Base-by-base conservation (phyloP, 2,329 filamentous ascomycete genomes). In the Colletotrichum euphorbiae region DNA sequence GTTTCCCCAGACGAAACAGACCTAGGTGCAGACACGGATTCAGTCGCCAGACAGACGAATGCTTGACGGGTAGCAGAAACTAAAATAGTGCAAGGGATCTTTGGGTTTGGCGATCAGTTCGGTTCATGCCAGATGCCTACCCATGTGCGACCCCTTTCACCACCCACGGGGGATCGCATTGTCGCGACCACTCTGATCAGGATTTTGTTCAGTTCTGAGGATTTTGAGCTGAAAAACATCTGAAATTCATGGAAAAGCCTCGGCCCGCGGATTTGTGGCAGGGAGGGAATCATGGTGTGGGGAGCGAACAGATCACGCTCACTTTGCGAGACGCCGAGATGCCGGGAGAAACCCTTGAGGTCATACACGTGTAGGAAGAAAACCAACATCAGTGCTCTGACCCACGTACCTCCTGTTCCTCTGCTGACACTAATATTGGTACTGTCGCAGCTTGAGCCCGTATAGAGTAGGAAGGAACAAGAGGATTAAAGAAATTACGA, bases 281-380 rank as follows among this genome's bases (percentile, higher is more conserved):
- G 17, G 3, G 13, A 24, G 40, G 24, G 24, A 19, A 6, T 8
- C 40, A 46, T 56, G 28, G 36, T 46, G 45, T 15, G 43, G 31
- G 12, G 12, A 11, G 61, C 31, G 13, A 19, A 21, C 38, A n/a
- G 38, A 55, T 45, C 24, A n/a, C 42, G 24, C 28, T 56, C 36
- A 62, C 60, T 56, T 45, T 63, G 59, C 64, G 64, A 63, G 64
- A 67, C 36, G 38, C 64, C 64, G 59, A 67, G 45, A 67, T 63
- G 59, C 64, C 64, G 64, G 64, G 59, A 51, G 59, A 63, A 45
- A 45, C 59, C 64, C 64, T 56, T 38, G 17, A 59, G 12, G 28
- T 36, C 33, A 51, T 36, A n/a, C n/a, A n/a, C n/a, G n/a, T n/a
- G n/a, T n/a, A 36, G 40, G 58, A 8, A 15, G 19, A 31, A n/a